Evolutionary conservation across 805 yeast genomes (phyloP).

Genomic region (Clavispora asparagi): DNA sequence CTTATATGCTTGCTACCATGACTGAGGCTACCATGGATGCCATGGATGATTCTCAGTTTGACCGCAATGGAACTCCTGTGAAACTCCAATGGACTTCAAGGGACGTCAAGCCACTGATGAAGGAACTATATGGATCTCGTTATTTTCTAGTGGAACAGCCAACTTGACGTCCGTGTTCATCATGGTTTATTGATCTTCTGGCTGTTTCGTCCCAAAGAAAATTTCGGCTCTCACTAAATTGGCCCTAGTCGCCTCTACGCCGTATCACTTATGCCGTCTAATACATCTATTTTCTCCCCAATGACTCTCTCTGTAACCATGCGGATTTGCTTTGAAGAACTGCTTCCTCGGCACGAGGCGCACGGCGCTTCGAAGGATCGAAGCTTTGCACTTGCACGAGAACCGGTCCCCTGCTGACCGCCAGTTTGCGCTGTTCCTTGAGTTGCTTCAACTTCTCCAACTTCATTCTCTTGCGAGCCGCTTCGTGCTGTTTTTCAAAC

Average conservation of each 20-base stretch:
- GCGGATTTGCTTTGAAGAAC: conserved; percentile 27
- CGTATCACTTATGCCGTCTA: not conserved
- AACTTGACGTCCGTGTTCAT: no score
- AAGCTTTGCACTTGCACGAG: conserved; percentile 30
- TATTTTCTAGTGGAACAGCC: no score
- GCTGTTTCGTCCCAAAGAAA: no score
- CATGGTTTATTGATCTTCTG: no score
- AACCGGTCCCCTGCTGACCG: conserved; percentile 37
- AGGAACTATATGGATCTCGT: no score
- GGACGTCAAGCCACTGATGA: no score
- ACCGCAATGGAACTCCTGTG: no score
- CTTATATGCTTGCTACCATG: no score
- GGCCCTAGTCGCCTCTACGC: not conserved
- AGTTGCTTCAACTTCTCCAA: conserved; percentile 29
- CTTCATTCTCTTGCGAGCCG: conserved; percentile 24
- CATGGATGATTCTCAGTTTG: no score
- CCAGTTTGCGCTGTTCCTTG: conserved; percentile 18
- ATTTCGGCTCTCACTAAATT: no score
- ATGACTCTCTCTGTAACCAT: conserved; percentile 38
- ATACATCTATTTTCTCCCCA: conserved; percentile 24
- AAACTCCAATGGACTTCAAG: no score
- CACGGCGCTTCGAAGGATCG: conserved; percentile 19
- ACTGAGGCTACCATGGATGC: no score
- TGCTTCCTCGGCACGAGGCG: conserved; percentile 32
- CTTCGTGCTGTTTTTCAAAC: conserved; percentile 26